These are phyloP conservation scores for Teratosphaeria nubilosa DNA, from an alignment of 2,329 filamentous ascomycete species.

Conservation along the genomic window DNA sequence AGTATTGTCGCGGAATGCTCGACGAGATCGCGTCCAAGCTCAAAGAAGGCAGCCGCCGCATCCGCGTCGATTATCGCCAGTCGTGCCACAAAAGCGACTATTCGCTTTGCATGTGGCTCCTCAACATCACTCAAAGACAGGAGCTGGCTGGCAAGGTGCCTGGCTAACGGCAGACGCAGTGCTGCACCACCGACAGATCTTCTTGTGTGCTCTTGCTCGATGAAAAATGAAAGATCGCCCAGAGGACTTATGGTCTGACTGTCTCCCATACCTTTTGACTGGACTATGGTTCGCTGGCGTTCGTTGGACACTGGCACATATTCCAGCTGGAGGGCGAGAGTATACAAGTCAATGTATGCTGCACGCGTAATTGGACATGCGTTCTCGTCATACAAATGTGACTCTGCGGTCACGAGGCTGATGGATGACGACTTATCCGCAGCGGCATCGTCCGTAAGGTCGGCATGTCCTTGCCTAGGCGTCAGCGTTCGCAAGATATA, in stretches of 20 bases:
- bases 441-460: neutral
- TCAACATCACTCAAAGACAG: neutral
- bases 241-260: neutral
- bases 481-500: slow-evolving; percentile 11
- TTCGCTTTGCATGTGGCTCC: neutral
- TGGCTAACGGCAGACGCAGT: neutral
- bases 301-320: neutral
- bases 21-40: neutral
- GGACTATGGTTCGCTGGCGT: neutral
- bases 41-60: slow-evolving; percentile 11
- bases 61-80: slow-evolving; percentile 19
- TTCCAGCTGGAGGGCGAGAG: neutral
- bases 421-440: neutral
- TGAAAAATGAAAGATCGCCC: neutral
- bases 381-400: slow-evolving; percentile 7
- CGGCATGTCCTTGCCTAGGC: neutral
- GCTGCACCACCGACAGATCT: neutral
- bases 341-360: slow-evolving; percentile 27
- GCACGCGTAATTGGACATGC: slow-evolving; percentile 26
- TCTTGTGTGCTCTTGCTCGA: neutral
- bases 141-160: neutral
- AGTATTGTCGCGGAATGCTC: neutral
- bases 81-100: slow-evolving; percentile 3
- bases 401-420: slow-evolving; percentile 5
- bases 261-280: neutral